Percentiles rank a stretch among this genome's conserved stretches.
These are phyloP conservation scores for Smithsoniella earleae DNA, from an alignment of 163 green algal genomes.

Conservation along the genomic window DNA sequence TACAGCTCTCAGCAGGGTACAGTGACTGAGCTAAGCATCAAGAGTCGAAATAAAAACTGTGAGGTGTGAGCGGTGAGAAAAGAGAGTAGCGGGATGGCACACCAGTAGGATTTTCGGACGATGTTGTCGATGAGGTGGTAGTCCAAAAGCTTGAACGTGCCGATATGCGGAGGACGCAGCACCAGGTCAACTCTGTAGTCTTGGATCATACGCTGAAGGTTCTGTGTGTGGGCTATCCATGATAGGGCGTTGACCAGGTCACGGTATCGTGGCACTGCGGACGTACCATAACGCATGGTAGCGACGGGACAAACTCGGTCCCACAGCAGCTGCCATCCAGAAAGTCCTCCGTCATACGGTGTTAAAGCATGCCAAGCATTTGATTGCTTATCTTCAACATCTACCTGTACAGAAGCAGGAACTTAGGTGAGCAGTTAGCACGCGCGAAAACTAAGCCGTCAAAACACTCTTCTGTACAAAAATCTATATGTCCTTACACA, in stretches of 20 bases:
- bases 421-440: no score
- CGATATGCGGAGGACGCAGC: conserved; percentile 58
- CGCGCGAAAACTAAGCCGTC: no score
- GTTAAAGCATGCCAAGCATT: conserved; percentile 56
- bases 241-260: conserved; percentile 61
- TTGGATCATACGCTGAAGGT: conserved; percentile 45
- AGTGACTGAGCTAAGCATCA: no score
- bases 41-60: not conserved
- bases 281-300: conserved; percentile 30
- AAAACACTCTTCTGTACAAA: no score
- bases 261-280: conserved; percentile 49
- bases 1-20: no score
- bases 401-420: conserved; percentile 46
- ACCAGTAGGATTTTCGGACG: conserved; percentile 57
- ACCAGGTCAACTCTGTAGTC: conserved; percentile 69
- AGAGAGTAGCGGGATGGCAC: no score
- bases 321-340: conserved; percentile 70
- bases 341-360: conserved; percentile 58
- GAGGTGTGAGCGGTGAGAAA: no score
- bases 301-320: conserved; percentile 56
- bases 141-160: conserved; percentile 55
- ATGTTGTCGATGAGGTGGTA: conserved; percentile 63
- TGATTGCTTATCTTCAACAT: conserved; percentile 68
- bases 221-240: conserved; percentile 60
- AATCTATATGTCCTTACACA: no score